These are phyloP conservation scores for Penicillium hordei DNA, from an alignment of 2,329 filamentous ascomycete genomes.

Conservation along the genomic window DNA sequence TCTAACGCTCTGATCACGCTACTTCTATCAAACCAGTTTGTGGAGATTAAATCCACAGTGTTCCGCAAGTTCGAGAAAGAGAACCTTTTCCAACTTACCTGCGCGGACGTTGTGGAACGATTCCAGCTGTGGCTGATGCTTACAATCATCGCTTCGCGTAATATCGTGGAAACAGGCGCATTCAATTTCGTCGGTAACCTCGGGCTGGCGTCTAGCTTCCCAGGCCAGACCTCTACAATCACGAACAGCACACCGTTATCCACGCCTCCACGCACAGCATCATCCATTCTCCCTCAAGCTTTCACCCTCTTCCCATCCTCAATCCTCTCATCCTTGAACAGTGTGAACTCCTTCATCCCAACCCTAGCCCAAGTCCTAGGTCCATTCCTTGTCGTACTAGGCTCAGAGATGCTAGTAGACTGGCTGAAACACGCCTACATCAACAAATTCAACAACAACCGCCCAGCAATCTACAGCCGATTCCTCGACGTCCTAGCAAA, in stretches of 20 bases:
- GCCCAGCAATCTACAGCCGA: conserved; percentile 81
- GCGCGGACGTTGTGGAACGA: conserved; percentile 92
- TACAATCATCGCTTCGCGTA: conserved; percentile 90
- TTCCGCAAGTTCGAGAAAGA: conserved; percentile 99
- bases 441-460: conserved; percentile 97
- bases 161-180: conserved; percentile 92
- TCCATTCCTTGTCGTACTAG: conserved; percentile 89
- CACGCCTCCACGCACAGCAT: conserved; percentile 55
- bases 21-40: conserved; percentile 94
- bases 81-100: conserved; percentile 93
- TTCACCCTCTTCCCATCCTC: conserved; percentile 75
- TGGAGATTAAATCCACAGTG: conserved; percentile 96
- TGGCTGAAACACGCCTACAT: conserved; percentile 98
- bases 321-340: conserved; percentile 44
- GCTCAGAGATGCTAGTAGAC: conserved; percentile 95
- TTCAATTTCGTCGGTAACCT: conserved; percentile 57
- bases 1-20: conserved; percentile 92
- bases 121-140: conserved; percentile 99
- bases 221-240: conserved; percentile 33
- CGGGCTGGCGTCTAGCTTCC: conserved; percentile 32
- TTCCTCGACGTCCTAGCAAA: conserved; percentile 94
- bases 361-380: conserved; percentile 75
- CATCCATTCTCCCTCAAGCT: conserved; percentile 80
- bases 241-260: conserved; percentile 54
- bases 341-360: conserved; percentile 45